These are phyloP conservation scores for Termitomyces sp. DNA, from an alignment of 768 basidiomycete species.

Conservation along the genomic window DNA sequence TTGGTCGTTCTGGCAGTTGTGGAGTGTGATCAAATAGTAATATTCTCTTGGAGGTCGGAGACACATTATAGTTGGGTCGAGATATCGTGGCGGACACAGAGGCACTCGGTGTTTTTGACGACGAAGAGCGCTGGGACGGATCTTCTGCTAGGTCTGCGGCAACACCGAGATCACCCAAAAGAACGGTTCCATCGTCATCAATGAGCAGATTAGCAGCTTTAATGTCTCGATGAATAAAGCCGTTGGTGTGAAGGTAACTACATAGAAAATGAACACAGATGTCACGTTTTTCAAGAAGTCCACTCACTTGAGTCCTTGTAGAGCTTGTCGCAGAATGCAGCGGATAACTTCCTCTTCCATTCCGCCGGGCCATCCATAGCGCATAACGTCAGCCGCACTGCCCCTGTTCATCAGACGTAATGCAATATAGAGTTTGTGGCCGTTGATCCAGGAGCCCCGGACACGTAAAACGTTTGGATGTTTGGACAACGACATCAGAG, in stretches of 20 bases:
- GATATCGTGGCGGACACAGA: constrained; percentile 25
- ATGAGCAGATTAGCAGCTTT: constrained; percentile 94
- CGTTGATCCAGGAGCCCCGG: constrained; percentile 83
- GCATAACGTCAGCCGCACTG: constrained; percentile 81
- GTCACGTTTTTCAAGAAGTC: background rate
- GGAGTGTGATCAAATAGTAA: constrained; percentile 30
- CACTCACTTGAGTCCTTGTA: constrained; percentile 81
- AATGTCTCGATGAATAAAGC: constrained; percentile 89
- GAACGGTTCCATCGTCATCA: constrained; percentile 85
- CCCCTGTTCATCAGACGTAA: constrained; percentile 88
- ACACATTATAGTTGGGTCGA: constrained; percentile 12
- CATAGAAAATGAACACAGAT: constrained; percentile 1
- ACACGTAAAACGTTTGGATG: constrained; percentile 93
- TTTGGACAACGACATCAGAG: constrained; percentile 87
- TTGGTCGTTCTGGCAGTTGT: constrained; percentile 29
- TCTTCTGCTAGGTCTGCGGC: constrained; percentile 81
- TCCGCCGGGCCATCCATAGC: constrained; percentile 80
- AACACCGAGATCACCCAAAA: constrained; percentile 90
- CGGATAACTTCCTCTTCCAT: constrained; percentile 88
- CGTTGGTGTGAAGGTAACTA: constrained; percentile 88
- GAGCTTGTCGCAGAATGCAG: constrained; percentile 79
- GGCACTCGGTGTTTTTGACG: constrained; percentile 23
- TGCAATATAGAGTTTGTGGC: constrained; percentile 81
- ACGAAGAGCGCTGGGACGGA: constrained; percentile 25
- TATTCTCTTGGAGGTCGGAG: constrained; percentile 21